These are phyloP conservation scores for Polytrichum commune DNA, from an alignment of 225 moss, liverwort and hornwort species.

Conservation along the genomic window DNA sequence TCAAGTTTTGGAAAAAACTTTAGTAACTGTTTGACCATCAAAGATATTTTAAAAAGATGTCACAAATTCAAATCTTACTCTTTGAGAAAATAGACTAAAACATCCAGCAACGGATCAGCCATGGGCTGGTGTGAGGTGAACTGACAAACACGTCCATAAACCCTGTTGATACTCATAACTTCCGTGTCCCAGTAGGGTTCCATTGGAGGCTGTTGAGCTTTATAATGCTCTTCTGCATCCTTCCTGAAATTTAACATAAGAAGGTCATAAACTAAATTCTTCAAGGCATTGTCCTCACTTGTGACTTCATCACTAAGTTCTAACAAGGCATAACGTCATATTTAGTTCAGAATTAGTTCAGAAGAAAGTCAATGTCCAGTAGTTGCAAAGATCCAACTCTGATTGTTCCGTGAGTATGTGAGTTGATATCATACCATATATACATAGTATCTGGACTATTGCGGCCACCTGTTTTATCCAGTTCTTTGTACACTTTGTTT, in stretches of 20 bases:
- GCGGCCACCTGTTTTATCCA: slow-evolving; percentile 30
- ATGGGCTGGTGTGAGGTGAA: slow-evolving; percentile 68
- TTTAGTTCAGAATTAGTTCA: not conserved
- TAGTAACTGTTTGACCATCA: no score
- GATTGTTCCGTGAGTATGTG: not conserved
- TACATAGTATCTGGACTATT: slow-evolving; percentile 25
- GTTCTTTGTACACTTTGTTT: slow-evolving; percentile 32
- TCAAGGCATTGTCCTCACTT: no score
- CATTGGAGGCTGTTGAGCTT: slow-evolving; percentile 30
- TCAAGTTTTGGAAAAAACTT: no score
- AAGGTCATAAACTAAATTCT: no score
- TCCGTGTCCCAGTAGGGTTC: slow-evolving; percentile 48
- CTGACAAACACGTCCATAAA: slow-evolving; percentile 78
- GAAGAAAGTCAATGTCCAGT: slow-evolving; percentile 1
- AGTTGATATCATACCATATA: slow-evolving; percentile 28
- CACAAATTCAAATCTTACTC: slow-evolving; percentile 27
- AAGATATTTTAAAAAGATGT: no score
- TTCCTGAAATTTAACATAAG: slow-evolving; percentile 34
- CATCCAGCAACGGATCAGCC: slow-evolving; percentile 86
- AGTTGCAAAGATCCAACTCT: not conserved
- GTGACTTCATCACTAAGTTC: no score
- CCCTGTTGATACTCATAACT: slow-evolving; percentile 55
- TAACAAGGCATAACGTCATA: no score
- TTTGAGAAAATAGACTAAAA: slow-evolving; percentile 75
- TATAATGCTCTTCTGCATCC: slow-evolving; percentile 41